Conservation (phyloP, 805 yeast species). For the Candida pseudofarinosa region DNA sequence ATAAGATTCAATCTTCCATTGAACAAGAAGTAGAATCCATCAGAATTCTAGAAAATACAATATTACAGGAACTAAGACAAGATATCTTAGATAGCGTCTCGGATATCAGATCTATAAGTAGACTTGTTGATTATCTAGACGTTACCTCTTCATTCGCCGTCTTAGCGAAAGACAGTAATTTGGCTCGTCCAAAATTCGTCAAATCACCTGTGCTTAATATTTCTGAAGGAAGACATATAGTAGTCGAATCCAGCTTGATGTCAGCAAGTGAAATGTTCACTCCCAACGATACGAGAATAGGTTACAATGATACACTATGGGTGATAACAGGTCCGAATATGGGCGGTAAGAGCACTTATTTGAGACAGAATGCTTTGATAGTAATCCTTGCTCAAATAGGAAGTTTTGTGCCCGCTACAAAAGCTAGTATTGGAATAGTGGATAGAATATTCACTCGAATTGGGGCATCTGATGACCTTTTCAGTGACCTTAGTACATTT, state of each 20-base stretch:
- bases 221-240: slow-evolving; percentile 72
- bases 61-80: slow-evolving; percentile 47
- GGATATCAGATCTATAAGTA: slow-evolving; percentile 47
- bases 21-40: slow-evolving; percentile 47
- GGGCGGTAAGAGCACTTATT: slow-evolving; percentile 84
- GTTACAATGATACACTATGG: slow-evolving; percentile 25
- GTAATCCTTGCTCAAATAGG: slow-evolving; percentile 75
- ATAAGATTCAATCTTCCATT: slow-evolving; percentile 52
- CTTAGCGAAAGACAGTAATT: slow-evolving; percentile 62
- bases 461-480: slow-evolving; percentile 80
- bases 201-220: slow-evolving; percentile 47
- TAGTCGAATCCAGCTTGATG: slow-evolving; percentile 73
- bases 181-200: slow-evolving; percentile 63
- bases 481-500: slow-evolving; percentile 78
- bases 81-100: slow-evolving; percentile 42
- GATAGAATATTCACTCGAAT: slow-evolving; percentile 78
- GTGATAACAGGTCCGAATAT: slow-evolving; percentile 83
- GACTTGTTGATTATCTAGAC: slow-evolving; percentile 63
- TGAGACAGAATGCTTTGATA: slow-evolving; percentile 68
- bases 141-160: slow-evolving; percentile 67
- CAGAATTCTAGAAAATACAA: slow-evolving; percentile 47
- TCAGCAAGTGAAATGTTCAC: slow-evolving; percentile 44
- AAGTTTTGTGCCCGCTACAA: slow-evolving; percentile 63
- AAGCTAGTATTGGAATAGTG: slow-evolving; percentile 60
- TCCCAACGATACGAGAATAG: slow-evolving; percentile 35